phyloP scores from a whole-genome alignment of 2,329 filamentous ascomycete species.

The Sporothrix sp. region DNA sequence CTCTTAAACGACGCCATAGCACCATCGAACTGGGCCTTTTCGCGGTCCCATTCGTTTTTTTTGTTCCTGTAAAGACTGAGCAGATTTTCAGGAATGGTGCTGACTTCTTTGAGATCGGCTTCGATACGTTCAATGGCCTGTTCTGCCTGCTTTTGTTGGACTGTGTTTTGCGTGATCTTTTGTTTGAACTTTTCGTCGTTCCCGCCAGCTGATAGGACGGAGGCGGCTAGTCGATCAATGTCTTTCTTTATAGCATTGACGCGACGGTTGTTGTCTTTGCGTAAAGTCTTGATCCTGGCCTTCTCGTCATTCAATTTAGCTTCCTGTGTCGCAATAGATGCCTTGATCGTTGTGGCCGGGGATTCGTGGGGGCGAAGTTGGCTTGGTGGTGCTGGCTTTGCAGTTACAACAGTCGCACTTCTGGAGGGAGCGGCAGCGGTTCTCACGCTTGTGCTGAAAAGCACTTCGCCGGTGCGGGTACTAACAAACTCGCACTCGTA shows the following conservation, averaged over 20 bases:
- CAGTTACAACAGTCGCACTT: slow-evolving; percentile 28
- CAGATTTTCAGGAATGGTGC: slow-evolving; percentile 54
- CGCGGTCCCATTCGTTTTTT: slow-evolving; percentile 42
- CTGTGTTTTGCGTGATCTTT: slow-evolving; percentile 65
- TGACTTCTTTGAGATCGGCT: slow-evolving; percentile 55
- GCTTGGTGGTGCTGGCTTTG: slow-evolving; percentile 22
- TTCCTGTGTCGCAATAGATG: slow-evolving; percentile 64
- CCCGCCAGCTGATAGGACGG: slow-evolving; percentile 58
- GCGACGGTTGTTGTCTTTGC: slow-evolving; percentile 65
- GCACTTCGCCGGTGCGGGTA: slow-evolving; percentile 51
- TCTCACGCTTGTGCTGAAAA: slow-evolving; percentile 64
- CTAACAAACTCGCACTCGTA: slow-evolving; percentile 73
- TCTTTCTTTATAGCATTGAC: slow-evolving; percentile 61
- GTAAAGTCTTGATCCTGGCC: slow-evolving; percentile 56
- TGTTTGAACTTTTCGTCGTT: slow-evolving; percentile 68
- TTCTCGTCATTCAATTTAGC: slow-evolving; percentile 60
- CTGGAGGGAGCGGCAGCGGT: slow-evolving; percentile 44
- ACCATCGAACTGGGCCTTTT: slow-evolving; percentile 51
- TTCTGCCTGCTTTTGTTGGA: slow-evolving; percentile 56
- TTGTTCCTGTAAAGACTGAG: slow-evolving; percentile 44
- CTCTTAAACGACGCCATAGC: slow-evolving; percentile 44
- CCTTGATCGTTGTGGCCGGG: slow-evolving; percentile 65
- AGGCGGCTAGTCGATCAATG: slow-evolving; percentile 57
- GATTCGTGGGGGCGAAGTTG: slow-evolving; percentile 63
- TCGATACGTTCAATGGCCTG: slow-evolving; percentile 29